Percentiles rank a stretch among this genome's conserved stretches.
These are phyloP conservation scores for Venturia pyrina DNA, from an alignment of 2,329 filamentous ascomycete genomes.

Conservation along the genomic window DNA sequence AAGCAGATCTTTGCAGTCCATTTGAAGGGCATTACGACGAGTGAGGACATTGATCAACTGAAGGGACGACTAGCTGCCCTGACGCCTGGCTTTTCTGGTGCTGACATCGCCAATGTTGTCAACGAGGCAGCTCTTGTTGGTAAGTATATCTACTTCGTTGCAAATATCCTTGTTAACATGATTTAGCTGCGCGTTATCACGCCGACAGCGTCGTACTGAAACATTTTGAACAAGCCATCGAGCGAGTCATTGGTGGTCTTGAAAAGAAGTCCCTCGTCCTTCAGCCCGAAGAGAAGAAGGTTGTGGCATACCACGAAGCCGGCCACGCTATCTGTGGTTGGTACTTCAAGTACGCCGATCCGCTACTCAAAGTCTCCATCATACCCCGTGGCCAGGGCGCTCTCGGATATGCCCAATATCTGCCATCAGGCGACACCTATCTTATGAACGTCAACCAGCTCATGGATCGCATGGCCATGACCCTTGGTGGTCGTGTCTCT, in stretches of 20 bases:
- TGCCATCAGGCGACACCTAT: slow-evolving; percentile 86
- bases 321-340: slow-evolving; percentile 97
- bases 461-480: slow-evolving; percentile 99
- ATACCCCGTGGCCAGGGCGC: slow-evolving; percentile 92
- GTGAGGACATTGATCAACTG: slow-evolving; percentile 79
- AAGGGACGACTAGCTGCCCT: slow-evolving; percentile 82
- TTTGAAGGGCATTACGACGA: slow-evolving; percentile 85
- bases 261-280: slow-evolving; percentile 97
- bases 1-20: slow-evolving; percentile 96
- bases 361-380: slow-evolving; percentile 95
- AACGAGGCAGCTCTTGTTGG: slow-evolving; percentile 96
- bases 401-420: slow-evolving; percentile 91
- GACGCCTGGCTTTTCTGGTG: slow-evolving; percentile 93
- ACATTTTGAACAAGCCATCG: slow-evolving; percentile 96
- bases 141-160: slow-evolving; percentile 37
- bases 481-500: slow-evolving; percentile 84
- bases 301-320: slow-evolving; percentile 95
- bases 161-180: slow-evolving; percentile 29
- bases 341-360: slow-evolving; percentile 95
- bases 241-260: slow-evolving; percentile 89
- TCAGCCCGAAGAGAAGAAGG: slow-evolving; percentile 85
- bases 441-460: slow-evolving; percentile 92
- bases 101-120: slow-evolving; percentile 96
- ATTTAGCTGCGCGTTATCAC: slow-evolving; percentile 67
- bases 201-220: slow-evolving; percentile 74